These are phyloP conservation scores for Phytopythium sindhum DNA, from an alignment of 352 stramenopile genomes.

Conservation along the genomic window DNA sequence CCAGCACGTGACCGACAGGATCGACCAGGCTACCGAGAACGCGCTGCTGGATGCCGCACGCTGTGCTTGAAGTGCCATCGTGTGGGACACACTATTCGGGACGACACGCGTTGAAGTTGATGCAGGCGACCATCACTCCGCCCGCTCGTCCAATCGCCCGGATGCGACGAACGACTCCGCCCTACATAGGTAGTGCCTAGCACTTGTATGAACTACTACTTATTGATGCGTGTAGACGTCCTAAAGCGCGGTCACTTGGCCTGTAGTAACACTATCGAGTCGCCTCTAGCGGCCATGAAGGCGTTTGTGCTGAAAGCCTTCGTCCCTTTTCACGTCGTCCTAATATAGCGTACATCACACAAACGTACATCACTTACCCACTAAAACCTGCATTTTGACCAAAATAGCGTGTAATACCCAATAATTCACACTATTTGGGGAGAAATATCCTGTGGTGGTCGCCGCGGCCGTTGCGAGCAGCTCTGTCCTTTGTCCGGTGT, in stretches of 20 bases:
- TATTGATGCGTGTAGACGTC: too few relatives aligned
- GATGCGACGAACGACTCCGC: not conserved
- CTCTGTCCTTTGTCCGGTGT: not conserved
- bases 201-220: too few relatives aligned
- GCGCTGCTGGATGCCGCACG: slow-evolving; percentile 1
- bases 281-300: too few relatives aligned
- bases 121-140: not conserved
- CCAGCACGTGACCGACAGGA: not conserved
- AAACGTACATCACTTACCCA: not conserved
- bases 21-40: slow-evolving; percentile 5
- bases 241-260: not conserved
- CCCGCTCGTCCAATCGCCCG: not conserved
- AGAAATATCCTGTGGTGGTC: slow-evolving; percentile 6
- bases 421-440: not conserved
- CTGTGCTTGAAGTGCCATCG: not conserved
- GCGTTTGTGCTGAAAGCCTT: too few relatives aligned
- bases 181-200: too few relatives aligned
- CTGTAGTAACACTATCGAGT: not conserved
- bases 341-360: not conserved
- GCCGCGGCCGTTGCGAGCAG: not conserved
- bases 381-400: not conserved
- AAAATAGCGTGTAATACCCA: not conserved
- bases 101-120: not conserved
- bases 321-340: too few relatives aligned
- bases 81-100: not conserved